Evolutionary conservation across 495 filamentous ascomycete species (phyloP).

Genomic region (Astrocystis sublimbata): DNA sequence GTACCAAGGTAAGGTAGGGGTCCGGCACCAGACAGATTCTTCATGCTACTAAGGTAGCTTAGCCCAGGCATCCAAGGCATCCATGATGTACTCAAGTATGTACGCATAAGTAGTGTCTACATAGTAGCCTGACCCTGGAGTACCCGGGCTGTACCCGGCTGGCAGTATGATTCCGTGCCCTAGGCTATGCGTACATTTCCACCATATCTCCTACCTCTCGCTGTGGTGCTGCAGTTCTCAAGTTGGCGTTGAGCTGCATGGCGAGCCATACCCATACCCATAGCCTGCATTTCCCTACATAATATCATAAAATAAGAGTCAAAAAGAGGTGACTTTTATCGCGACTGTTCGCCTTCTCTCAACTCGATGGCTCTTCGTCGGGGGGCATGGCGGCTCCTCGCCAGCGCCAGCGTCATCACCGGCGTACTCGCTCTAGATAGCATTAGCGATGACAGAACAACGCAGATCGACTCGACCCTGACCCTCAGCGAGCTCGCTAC

Average conservation of each 20-base stretch:
- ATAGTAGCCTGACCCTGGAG: background rate
- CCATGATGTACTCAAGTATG: no score
- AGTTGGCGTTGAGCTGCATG: background rate
- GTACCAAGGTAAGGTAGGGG: no score
- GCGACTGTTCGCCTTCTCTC: background rate
- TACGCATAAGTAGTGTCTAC: no score
- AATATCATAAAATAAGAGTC: no score
- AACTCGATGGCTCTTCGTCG: slow-evolving; percentile 25
- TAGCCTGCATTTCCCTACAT: background rate
- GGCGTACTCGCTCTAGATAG: slow-evolving; percentile 27
- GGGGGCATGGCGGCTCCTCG: slow-evolving; percentile 23
- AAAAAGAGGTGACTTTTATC: background rate
- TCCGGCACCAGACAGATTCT: background rate
- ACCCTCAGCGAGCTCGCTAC: slow-evolving; percentile 22
- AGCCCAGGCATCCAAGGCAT: no score
- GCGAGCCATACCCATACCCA: background rate
- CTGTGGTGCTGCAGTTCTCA: background rate
- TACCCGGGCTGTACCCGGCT: background rate
- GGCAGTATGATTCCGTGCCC: background rate
- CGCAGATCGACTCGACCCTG: slow-evolving; percentile 34
- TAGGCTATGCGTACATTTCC: background rate
- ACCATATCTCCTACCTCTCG: background rate
- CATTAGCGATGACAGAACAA: slow-evolving; percentile 36
- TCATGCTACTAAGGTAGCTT: no score
- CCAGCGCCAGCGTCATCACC: background rate